Evolutionary conservation across 768 basidiomycete genomes (phyloP).

Genomic region (Russula sp.): DNA sequence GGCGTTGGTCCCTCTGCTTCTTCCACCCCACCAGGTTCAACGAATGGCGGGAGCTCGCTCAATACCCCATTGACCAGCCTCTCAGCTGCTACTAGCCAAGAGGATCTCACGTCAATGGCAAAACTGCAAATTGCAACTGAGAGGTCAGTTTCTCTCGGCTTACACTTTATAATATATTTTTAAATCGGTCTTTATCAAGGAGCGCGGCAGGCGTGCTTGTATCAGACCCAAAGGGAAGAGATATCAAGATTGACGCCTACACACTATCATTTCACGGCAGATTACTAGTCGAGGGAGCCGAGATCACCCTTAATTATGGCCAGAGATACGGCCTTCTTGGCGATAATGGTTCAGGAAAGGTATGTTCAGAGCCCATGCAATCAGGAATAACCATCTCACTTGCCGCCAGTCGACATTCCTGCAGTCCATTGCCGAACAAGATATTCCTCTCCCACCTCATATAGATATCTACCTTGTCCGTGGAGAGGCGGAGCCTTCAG

Average conservation of each 20-base stretch:
- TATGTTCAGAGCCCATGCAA: conserved; percentile 32
- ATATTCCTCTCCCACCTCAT: conserved; percentile 90
- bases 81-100: conserved; percentile 73
- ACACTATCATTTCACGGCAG: conserved; percentile 98
- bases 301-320: conserved; percentile 80
- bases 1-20: conserved; percentile 45
- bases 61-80: conserved; percentile 81
- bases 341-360: conserved; percentile 99
- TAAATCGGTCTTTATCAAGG: conserved; percentile 38
- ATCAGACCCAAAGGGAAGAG: conserved; percentile 86
- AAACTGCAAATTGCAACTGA: conserved; percentile 88
- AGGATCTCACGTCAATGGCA: conserved; percentile 81
- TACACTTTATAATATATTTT: conserved; percentile 14
- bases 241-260: conserved; percentile 95
- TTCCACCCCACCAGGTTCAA: conserved; percentile 59
- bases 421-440: conserved; percentile 91
- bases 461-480: conserved; percentile 97
- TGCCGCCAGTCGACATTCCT: conserved; percentile 81
- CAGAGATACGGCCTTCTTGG: conserved; percentile 93
- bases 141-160: conserved; percentile 43
- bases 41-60: conserved; percentile 46
- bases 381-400: conserved; percentile 15
- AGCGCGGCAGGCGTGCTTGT: conserved; percentile 88
- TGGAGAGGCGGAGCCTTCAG: conserved; percentile 93
- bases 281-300: conserved; percentile 63